Evolutionary conservation across 176 grass and related monocot genomes (phyloP).

Genomic region (Tillandsia fasciculata): DNA sequence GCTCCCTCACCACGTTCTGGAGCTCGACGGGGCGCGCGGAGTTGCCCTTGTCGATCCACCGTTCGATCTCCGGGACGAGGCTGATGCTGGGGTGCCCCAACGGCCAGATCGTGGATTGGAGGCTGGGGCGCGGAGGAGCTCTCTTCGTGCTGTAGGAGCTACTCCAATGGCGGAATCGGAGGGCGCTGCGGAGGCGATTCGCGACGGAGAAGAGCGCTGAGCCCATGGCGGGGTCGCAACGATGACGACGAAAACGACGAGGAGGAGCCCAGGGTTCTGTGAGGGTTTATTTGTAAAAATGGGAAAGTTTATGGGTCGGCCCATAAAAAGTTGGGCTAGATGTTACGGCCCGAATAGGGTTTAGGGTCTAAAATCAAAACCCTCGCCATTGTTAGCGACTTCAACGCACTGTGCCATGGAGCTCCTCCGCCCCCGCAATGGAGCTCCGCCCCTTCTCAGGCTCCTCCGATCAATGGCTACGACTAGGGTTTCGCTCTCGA

Average conservation of each 20-base stretch:
- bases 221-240: slow-evolving; percentile 14
- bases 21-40: slow-evolving; percentile 40
- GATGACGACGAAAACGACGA: not conserved
- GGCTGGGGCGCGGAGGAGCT: slow-evolving; percentile 10
- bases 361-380: not conserved
- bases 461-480: slow-evolving; percentile 14
- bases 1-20: slow-evolving; percentile 39
- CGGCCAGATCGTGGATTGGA: slow-evolving; percentile 62
- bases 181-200: slow-evolving; percentile 20
- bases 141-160: slow-evolving; percentile 9
- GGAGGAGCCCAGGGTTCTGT: too few species aligned
- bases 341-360: too few species aligned
- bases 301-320: too few species aligned
- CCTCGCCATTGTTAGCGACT: not conserved
- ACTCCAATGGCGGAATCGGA: slow-evolving; percentile 2
- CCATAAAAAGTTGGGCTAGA: too few species aligned
- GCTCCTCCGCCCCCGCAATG: not conserved
- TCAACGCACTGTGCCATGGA: not conserved
- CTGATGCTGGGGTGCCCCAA: slow-evolving; percentile 46
- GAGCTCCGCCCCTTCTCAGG: not conserved
- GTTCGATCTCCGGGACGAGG: slow-evolving; percentile 64
- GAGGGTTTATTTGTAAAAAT: too few species aligned
- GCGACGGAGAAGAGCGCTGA: slow-evolving; percentile 30
- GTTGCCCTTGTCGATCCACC: slow-evolving; percentile 46
- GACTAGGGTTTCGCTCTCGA: slow-evolving; percentile 5